Percentiles rank a stretch among this genome's conserved stretches.
Conservation (phyloP, 345 rosid genomes). For the Ceriops zippeliana region DNA sequence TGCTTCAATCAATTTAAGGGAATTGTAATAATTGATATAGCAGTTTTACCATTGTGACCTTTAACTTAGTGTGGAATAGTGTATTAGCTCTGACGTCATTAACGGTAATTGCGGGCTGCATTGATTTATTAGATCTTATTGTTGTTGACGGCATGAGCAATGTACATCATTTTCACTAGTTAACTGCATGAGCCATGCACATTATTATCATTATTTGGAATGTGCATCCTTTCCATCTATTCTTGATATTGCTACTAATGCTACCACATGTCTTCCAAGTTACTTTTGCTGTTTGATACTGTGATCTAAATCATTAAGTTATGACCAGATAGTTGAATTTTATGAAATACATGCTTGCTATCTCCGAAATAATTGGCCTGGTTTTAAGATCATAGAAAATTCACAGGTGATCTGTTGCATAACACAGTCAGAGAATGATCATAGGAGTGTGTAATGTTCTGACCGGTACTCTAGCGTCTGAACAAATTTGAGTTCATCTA, state of each 20-base stretch:
- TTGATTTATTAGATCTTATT: neutral
- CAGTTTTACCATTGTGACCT: neutral
- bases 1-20: constrained; percentile 3
- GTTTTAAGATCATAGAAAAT: neutral
- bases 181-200: constrained; percentile 17
- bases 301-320: neutral
- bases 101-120: neutral
- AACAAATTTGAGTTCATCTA: neutral
- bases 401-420: neutral
- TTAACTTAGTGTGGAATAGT: neutral
- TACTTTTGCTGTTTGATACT: neutral
- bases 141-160: neutral
- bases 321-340: neutral
- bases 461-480: neutral
- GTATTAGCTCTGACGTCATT: neutral
- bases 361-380: neutral
- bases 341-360: neutral
- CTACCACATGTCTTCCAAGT: neutral
- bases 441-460: neutral
- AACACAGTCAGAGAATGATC: neutral
- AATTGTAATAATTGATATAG: neutral
- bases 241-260: neutral
- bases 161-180: neutral
- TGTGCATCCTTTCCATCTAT: neutral
- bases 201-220: neutral